Evolutionary conservation across 2,329 filamentous ascomycete species (phyloP), one percentile per base, ranked within the genome.

Genomic region (Xylaria sp.): DNA sequence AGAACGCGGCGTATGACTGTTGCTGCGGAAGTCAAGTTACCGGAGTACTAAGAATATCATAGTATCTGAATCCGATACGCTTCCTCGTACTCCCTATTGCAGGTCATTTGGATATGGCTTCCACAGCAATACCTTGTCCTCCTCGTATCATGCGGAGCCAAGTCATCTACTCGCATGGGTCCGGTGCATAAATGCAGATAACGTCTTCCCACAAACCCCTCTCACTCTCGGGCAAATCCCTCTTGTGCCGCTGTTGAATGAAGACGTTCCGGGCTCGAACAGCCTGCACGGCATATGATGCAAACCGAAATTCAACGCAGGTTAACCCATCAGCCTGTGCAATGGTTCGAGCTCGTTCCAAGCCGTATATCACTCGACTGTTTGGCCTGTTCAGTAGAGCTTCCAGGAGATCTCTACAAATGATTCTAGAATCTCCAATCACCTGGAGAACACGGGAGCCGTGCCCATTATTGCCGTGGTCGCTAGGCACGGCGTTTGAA

Each of bases 281-380:
- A 8, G 63, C 60, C 47, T 65, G 63, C 2, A 58, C 52, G 4
- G 12, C 8, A 15, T 63, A 65, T 12, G 55, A 60, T 0, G 60
- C 63, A 17, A 65, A 65, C 21, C 63, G 55, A 21, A 63, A 57
- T 19, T 65, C 63, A 7, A 65, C 31, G 15, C 45, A 43, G 14
- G 17, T 12, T 11, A 9, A 3, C 3, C 53, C 53, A n/a, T 50
- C 57, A 14, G 38, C 3, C 1, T 11, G 25, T 5, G 6, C 2
- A 33, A n/a, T 33, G 35, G 40, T 19, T 35, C 17, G 35, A 11
- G 17, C 35, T 2, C 25, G 11, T 28, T 64, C 62, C 12, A 65
- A 40, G 6, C 55, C 59, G 23, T 59, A 65, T 4, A 45, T 31
- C 2, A 65, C 35, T n/a, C 31, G n/a, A 23, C 51, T 35, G 2